Base-by-base conservation (phyloP, 371 early-diverging fungal species). In the Fennellomyces sp. region DNA sequence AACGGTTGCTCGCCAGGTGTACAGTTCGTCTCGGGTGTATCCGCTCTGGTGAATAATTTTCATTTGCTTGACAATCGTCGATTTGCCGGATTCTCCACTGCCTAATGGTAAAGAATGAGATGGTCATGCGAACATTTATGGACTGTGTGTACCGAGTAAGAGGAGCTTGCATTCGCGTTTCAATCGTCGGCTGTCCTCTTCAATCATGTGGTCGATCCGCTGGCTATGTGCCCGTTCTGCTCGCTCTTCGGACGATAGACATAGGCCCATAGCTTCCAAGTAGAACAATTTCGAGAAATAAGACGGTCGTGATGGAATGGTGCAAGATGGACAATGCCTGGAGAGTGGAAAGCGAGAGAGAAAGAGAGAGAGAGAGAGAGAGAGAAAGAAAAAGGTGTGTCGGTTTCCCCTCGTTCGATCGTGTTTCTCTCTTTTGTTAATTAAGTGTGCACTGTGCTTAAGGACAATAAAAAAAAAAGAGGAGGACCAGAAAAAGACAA, bases 31-130 rank as follows among this genome's bases (percentile, higher is more conserved):
- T 56, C 81, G 75, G 12, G 84, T 83, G 72, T 90, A 97, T 1
- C 96, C 97, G 45, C 86, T 83, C 64, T 91, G 91, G 70, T 96
- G 93, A 65, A 97, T 93, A 59, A 96, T 89, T 66, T 92, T 93
- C 93, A 95, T 93, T 78, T 95, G 95, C 54, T 95, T 95, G 30
- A 94, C 86, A 69, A 95, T 89, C 45, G 96, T 95, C 52, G 91
- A 90, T 70, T 94, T 94, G 52, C 95, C 95, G 25, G 92, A 92
- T 73, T 95, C 95, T 56, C 93, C 94, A 71, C 89, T 89, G 26
- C 94, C 91, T 88, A 56, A 10, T 19, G 26, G 12, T 8, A 21
- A 26, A 39, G 17, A n/a, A 39, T 39, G 17, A 39, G 0, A 39
- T 39, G n/a, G n/a, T n/a, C n/a, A n/a, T n/a, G n/a, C n/a, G n/a